These are phyloP conservation scores for Xylariaceae sp. DNA, from an alignment of 2,329 filamentous ascomycete genomes.

Conservation along the genomic window DNA sequence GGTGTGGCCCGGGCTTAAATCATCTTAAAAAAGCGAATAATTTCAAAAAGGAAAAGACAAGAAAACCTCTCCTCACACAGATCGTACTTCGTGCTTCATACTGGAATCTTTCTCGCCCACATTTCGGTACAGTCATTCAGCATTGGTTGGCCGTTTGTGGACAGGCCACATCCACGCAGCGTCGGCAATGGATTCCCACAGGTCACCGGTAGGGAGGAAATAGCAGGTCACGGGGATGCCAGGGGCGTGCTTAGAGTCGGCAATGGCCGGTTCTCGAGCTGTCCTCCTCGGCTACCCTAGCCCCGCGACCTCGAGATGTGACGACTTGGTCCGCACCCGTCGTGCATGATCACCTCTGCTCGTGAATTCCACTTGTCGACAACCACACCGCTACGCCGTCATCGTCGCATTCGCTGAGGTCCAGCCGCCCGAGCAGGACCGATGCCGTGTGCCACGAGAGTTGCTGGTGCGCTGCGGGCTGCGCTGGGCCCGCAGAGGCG, in stretches of 20 bases:
- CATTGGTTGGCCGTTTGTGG: too few relatives aligned
- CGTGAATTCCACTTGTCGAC: background rate
- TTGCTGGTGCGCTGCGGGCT: slow-evolving; percentile 30
- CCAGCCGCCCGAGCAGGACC: background rate
- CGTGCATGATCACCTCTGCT: background rate
- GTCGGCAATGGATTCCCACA: too few relatives aligned
- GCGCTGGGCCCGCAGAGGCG: slow-evolving; percentile 31
- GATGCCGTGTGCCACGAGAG: slow-evolving; percentile 34
- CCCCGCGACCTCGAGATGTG: slow-evolving; percentile 13
- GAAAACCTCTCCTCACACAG: too few relatives aligned
- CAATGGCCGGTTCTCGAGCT: slow-evolving; percentile 16
- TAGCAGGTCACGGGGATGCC: slow-evolving; percentile 1
- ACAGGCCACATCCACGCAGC: too few relatives aligned
- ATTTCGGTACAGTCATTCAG: too few relatives aligned
- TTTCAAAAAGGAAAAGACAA: too few relatives aligned
- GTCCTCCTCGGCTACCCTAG: slow-evolving; percentile 4
- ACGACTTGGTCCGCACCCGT: slow-evolving; percentile 1
- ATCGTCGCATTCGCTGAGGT: slow-evolving; percentile 2
- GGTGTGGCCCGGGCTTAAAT: too few relatives aligned
- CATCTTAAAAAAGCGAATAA: too few relatives aligned
- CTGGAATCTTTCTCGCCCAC: too few relatives aligned
- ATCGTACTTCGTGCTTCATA: too few relatives aligned
- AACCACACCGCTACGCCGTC: background rate
- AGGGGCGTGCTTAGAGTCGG: slow-evolving; percentile 13
- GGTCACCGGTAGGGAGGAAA: too few relatives aligned